These are phyloP conservation scores for Codiaeum variegatum DNA, from an alignment of 441 rosid genomes.

Conservation along the genomic window DNA sequence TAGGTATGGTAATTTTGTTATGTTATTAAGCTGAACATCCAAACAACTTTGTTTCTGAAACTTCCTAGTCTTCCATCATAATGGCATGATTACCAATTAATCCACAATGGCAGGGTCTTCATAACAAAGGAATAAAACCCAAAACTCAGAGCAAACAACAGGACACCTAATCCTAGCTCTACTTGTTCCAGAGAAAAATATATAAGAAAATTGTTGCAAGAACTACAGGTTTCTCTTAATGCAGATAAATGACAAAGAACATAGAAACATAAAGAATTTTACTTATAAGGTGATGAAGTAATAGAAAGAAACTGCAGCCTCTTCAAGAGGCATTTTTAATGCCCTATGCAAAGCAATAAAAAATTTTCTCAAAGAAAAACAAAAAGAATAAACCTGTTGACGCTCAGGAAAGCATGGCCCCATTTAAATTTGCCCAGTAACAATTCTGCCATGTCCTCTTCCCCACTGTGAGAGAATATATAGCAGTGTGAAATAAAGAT, in stretches of 20 bases:
- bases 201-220: slow-evolving; percentile 5
- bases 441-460: slow-evolving; percentile 68
- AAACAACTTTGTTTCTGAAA: not conserved
- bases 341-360: slow-evolving; percentile 3
- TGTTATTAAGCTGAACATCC: slow-evolving; percentile 5
- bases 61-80: not conserved
- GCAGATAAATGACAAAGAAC: not conserved
- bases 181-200: not conserved
- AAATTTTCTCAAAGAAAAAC: not conserved
- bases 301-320: not conserved
- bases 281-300: not conserved
- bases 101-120: not conserved
- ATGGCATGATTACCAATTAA: not conserved
- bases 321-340: not conserved
- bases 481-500: slow-evolving; percentile 13
- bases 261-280: not conserved
- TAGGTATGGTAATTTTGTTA: not conserved
- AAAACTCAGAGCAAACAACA: slow-evolving; percentile 1
- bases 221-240: not conserved
- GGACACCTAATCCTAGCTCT: slow-evolving; percentile 1
- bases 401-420: slow-evolving; percentile 94
- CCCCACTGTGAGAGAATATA: slow-evolving; percentile 55
- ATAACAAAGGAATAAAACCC: not conserved
- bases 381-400: slow-evolving; percentile 52
- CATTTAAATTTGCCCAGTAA: slow-evolving; percentile 92